phyloP scores from a whole-genome alignment of 1,139 yeast species.

The Hanseniaspora uvarum region DNA sequence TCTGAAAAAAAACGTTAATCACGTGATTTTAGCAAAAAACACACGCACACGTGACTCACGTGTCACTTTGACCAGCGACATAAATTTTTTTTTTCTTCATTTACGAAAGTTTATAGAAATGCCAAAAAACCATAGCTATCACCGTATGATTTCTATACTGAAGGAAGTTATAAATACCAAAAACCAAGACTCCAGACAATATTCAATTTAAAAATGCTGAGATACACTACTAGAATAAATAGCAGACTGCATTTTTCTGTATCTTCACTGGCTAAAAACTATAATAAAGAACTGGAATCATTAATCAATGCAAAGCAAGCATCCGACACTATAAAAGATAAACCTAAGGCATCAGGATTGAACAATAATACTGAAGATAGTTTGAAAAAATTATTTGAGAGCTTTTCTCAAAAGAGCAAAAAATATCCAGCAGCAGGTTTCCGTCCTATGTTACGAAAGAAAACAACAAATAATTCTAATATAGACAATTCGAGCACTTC shows the following conservation, averaged over 20 bases:
- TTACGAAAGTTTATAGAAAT: too few species aligned
- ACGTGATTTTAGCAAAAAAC: too few species aligned
- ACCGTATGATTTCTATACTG: too few species aligned
- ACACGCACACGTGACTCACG: too few species aligned
- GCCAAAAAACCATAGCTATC: too few species aligned
- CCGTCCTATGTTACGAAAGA: neutral
- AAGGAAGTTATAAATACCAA: too few species aligned
- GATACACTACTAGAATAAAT: neutral
- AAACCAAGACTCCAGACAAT: neutral
- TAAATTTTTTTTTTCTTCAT: too few species aligned
- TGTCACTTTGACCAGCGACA: too few species aligned
- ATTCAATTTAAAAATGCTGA: neutral
- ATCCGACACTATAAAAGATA: neutral
- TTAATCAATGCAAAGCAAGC: neutral
- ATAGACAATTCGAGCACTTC: neutral
- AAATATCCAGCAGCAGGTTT: neutral
- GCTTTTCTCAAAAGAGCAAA: neutral
- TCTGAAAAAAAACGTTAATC: too few species aligned
- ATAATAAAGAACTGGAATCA: neutral
- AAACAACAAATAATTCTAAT: neutral
- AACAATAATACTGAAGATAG: neutral
- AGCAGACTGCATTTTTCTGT: neutral
- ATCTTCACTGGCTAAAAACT: neutral
- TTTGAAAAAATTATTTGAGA: slow-evolving; percentile 2
- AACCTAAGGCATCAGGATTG: neutral